Evolutionary conservation across 2,329 filamentous ascomycete species (phyloP).

Genomic region (Cyphellophora europaea): DNA sequence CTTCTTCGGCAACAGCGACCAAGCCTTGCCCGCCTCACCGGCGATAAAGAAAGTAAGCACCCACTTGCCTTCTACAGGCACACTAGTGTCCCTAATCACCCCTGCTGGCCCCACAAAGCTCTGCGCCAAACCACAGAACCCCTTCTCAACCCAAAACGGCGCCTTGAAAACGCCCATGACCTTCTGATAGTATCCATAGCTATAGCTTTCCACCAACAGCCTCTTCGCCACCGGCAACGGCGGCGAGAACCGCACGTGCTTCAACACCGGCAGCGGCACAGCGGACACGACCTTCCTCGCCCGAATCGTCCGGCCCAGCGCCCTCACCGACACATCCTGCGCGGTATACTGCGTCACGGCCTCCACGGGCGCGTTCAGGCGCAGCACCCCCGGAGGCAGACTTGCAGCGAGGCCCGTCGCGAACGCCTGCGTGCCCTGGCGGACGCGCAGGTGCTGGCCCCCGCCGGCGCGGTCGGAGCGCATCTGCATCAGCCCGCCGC

Average conservation of each 20-base stretch:
- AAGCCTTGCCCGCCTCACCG: slow-evolving; percentile 9
- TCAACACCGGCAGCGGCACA: slow-evolving; percentile 37
- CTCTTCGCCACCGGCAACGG: slow-evolving; percentile 33
- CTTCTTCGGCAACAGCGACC: slow-evolving; percentile 9
- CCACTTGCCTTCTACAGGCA: slow-evolving; percentile 16
- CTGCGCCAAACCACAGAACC: slow-evolving; percentile 31
- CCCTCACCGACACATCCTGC: slow-evolving; percentile 19
- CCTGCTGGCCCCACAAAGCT: slow-evolving; percentile 37
- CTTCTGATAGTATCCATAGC: slow-evolving; percentile 43
- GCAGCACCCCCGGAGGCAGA: slow-evolving; percentile 24
- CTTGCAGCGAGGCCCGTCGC: slow-evolving; percentile 26
- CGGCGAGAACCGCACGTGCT: slow-evolving; percentile 39
- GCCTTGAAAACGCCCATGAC: slow-evolving; percentile 34
- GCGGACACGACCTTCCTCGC: slow-evolving; percentile 40
- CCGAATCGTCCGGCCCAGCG: slow-evolving; percentile 15
- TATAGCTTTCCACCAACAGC: slow-evolving; percentile 25
- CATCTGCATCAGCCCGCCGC: slow-evolving; percentile 44
- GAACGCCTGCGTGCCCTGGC: slow-evolving; percentile 38
- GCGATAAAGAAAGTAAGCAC: slow-evolving; percentile 25
- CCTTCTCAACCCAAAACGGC: slow-evolving; percentile 34
- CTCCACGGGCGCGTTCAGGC: slow-evolving; percentile 21
- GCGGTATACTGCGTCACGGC: slow-evolving; percentile 21
- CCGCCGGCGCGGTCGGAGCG: slow-evolving; percentile 44
- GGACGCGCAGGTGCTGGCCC: slow-evolving; percentile 43
- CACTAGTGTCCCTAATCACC: slow-evolving; percentile 37